A percentile compares a stretch with the other conserved stretches of the same genome.
phyloP scores from a whole-genome alignment of 139 green algal species.

The Chlorella ohadii region DNA sequence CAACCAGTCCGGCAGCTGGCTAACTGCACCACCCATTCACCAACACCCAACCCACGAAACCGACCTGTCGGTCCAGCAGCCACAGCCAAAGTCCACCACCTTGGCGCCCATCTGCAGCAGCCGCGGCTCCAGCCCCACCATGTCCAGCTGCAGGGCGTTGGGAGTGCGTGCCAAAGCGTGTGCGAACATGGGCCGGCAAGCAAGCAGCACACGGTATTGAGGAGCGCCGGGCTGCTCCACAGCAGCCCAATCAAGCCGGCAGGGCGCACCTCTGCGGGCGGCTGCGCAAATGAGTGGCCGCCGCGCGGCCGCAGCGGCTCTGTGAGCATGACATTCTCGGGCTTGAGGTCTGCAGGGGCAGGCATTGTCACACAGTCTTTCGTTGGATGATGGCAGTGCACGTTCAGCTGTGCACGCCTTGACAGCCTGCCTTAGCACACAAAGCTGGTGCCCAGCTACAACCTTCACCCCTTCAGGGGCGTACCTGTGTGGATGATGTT shows the following conservation, averaged over 20 bases:
- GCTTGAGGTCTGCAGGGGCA: constrained; percentile 88
- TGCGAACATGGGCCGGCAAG: neutral
- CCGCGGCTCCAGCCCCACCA: constrained; percentile 37
- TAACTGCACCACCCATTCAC: no score
- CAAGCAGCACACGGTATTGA: neutral
- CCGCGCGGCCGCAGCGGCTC: constrained; percentile 59
- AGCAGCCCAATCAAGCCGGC: neutral
- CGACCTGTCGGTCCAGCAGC: constrained; percentile 90
- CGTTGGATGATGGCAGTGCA: neutral
- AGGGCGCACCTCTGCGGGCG: neutral
- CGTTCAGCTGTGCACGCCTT: neutral
- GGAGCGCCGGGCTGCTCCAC: neutral
- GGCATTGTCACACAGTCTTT: no score
- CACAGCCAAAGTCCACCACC: constrained; percentile 99
- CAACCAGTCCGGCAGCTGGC: no score
- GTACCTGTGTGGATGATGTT: constrained; percentile 92
- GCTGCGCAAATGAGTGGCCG: neutral
- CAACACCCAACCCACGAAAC: no score
- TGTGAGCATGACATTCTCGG: constrained; percentile 96
- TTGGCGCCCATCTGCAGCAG: constrained; percentile 71
- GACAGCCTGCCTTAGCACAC: no score
- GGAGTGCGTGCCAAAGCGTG: neutral
- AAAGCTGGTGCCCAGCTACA: no score
- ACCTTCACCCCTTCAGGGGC: neutral
- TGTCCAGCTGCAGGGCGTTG: neutral